These are phyloP conservation scores for Cantharellus anzutake DNA, from an alignment of 768 basidiomycete species.

Conservation along the genomic window DNA sequence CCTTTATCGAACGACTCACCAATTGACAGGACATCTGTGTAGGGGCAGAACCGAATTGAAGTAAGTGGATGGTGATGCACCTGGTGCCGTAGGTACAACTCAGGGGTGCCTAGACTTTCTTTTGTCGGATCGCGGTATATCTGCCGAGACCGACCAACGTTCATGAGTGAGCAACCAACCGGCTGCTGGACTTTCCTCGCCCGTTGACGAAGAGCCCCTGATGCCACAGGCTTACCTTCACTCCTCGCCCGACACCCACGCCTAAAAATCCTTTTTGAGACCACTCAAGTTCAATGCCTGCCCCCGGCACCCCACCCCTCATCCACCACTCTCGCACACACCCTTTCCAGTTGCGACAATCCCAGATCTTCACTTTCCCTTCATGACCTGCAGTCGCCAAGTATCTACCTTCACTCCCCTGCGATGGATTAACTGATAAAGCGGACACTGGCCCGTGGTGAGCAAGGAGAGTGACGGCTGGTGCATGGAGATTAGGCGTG, in stretches of 20 bases:
- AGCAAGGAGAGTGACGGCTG: constrained; percentile 79
- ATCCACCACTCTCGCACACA: constrained; percentile 52
- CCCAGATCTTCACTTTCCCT: constrained; percentile 87
- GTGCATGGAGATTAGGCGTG: constrained; percentile 87
- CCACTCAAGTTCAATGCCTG: constrained; percentile 50
- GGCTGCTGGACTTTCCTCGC: background rate
- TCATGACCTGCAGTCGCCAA: constrained; percentile 84
- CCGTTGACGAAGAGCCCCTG: background rate
- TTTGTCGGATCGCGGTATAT: constrained; percentile 49
- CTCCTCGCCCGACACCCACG: constrained; percentile 62
- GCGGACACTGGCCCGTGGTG: constrained; percentile 76
- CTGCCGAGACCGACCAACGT: constrained; percentile 19
- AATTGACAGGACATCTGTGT: constrained; percentile 66
- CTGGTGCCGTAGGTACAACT: constrained; percentile 77
- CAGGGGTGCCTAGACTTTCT: constrained; percentile 38
- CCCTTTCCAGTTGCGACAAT: constrained; percentile 89
- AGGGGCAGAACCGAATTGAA: constrained; percentile 70
- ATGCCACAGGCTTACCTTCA: constrained; percentile 40
- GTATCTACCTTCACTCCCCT: constrained; percentile 57
- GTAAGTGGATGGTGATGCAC: constrained; percentile 62
- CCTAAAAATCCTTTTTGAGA: constrained; percentile 70
- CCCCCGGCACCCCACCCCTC: constrained; percentile 20
- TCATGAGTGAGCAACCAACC: background rate
- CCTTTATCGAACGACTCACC: constrained; percentile 2
- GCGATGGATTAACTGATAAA: constrained; percentile 59